Evolutionary conservation across 352 stramenopile species (phyloP), one percentile per base, ranked within the genome.

Genomic region (Globisporangium ultimum): DNA sequence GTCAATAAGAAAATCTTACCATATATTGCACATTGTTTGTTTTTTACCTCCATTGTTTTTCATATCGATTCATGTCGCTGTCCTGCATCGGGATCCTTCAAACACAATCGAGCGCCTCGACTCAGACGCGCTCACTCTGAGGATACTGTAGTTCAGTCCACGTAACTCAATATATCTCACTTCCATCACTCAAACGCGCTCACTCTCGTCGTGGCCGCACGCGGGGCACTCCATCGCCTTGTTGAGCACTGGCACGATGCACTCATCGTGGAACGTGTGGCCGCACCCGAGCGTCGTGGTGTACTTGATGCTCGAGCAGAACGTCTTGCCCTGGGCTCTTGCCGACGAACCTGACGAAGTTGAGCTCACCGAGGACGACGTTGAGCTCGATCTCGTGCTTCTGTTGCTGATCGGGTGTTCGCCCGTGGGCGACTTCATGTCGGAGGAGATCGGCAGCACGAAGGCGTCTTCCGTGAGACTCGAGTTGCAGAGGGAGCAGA

Each of bases 261-360:
- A 87, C 57, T 87, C 76, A 48, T 87, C 73, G 63, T 87, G 76
- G 66, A 84, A 87, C 21, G 70, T 47, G 55, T 87, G 76, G 40
- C 74, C 76, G 41, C 76, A 87, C 20, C 61, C 40, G 11, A 87
- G 69, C 21, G 65, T 71, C 48, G 75, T 82, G 42, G 68, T 71
- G 58, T 74, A 80, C 57, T 54, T 66, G 45, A 64, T 53, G 17
- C 40, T 45, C 40, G 40, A 45, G 40, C 40, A 45, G 40, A 45
- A 45, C 40, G 22, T 18, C 40, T 45, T 45, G 40, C 12, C 55
- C 56, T 61, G 65, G 53, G 48, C 34, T 45, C 40, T 53, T 58
- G 49, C 43, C 52, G 41, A 18, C 38, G 48, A 36, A 45, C 40
- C 43, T 50, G 49, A 40, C 52, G 48, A 28, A 21, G 14, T 67